phyloP scores from a whole-genome alignment of 306 rosid species.

The Quercus agrifolia region DNA sequence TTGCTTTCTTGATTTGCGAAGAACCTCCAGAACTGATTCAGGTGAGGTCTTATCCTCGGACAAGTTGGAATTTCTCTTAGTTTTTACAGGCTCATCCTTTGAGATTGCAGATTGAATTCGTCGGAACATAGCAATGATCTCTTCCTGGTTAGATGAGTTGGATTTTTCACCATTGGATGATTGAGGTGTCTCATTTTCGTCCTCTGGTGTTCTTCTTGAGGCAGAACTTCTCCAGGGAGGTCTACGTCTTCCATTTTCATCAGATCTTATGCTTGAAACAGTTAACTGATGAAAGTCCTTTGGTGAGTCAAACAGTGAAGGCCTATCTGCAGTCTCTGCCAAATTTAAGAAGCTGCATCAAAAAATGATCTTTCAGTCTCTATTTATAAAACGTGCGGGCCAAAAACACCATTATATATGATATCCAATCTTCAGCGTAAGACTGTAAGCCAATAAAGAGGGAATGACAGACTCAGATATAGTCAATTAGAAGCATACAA shows the following conservation, averaged over 20 bases:
- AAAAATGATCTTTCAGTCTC: conserved; percentile 42
- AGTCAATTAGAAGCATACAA: not conserved
- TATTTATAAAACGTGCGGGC: conserved; percentile 10
- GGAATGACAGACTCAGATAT: not conserved
- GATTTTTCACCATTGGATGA: conserved; percentile 20
- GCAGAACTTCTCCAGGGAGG: conserved; percentile 27
- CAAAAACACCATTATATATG: not conserved
- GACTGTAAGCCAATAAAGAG: not conserved
- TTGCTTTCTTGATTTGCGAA: conserved; percentile 33
- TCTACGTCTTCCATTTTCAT: conserved; percentile 24
- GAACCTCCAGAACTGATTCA: conserved; percentile 37
- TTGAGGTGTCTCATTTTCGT: conserved; percentile 22
- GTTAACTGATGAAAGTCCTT: conserved; percentile 12
- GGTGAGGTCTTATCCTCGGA: conserved; percentile 28
- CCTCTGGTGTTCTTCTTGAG: conserved; percentile 18
- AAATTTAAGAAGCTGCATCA: conserved; percentile 73
- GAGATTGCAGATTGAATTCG: conserved; percentile 52
- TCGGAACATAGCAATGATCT: conserved; percentile 47
- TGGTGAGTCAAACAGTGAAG: conserved; percentile 15
- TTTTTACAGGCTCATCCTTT: conserved; percentile 12
- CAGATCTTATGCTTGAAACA: conserved; percentile 25
- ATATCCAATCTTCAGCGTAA: not conserved
- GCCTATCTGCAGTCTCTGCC: conserved; percentile 59
- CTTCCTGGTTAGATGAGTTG: conserved; percentile 40
- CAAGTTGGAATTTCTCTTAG: conserved; percentile 3